Conservation (phyloP, 164 flowering plant genomes). For the Liquidambar formosana region DNA sequence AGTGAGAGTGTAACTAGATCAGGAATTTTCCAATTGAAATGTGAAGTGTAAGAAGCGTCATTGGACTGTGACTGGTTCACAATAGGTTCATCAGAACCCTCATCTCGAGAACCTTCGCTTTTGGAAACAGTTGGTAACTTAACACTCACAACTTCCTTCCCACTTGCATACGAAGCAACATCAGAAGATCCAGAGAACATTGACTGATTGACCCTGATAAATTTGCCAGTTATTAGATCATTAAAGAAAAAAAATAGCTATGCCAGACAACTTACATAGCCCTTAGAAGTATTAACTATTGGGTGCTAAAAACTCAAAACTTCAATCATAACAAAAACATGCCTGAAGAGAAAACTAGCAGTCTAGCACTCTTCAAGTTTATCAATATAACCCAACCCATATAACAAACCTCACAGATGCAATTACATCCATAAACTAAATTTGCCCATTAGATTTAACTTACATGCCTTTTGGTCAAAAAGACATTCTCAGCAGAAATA, state of each 20-base stretch:
- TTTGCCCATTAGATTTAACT: neutral
- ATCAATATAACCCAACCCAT: no score
- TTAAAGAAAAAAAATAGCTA: neutral
- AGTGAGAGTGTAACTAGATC: conserved; percentile 93
- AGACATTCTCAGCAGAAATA: neutral
- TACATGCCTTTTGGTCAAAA: neutral
- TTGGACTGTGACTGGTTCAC: conserved; percentile 16
- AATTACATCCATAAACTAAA: neutral
- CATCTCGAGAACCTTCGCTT: conserved; percentile 33
- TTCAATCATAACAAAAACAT: neutral
- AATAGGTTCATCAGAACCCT: conserved; percentile 27
- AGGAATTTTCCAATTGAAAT: conserved; percentile 55
- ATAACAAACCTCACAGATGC: no score
- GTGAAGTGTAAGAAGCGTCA: conserved; percentile 10
- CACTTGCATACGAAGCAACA: conserved; percentile 68
- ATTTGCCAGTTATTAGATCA: neutral
- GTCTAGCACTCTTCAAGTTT: neutral
- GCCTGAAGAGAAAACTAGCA: neutral
- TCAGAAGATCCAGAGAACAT: conserved; percentile 82
- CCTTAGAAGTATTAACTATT: neutral
- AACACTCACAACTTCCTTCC: conserved; percentile 65
- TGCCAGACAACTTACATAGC: neutral
- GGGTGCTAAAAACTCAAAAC: no score
- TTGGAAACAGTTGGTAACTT: conserved; percentile 74
- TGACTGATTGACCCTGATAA: conserved; percentile 76